A percentile compares a stretch with the other conserved stretches of the same genome.
phyloP scores from a whole-genome alignment of 371 early-diverging fungal genomes.

The Apophysomyces elegans region DNA sequence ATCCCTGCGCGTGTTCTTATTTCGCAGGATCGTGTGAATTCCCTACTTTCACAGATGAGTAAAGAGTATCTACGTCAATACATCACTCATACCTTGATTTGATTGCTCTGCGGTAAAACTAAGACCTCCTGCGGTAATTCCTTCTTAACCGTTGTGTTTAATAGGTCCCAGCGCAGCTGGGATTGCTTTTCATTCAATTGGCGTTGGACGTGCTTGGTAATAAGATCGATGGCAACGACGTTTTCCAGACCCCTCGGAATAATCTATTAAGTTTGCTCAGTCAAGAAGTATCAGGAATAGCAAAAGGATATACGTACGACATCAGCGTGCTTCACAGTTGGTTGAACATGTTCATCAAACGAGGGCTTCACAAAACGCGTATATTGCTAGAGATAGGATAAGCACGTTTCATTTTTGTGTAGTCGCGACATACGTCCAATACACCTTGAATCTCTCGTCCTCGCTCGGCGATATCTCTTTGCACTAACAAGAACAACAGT shows the following conservation, averaged over 20 bases:
- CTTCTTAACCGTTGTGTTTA: constrained; percentile 44
- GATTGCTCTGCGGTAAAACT: constrained; percentile 66
- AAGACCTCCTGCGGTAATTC: constrained; percentile 58
- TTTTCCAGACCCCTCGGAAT: constrained; percentile 92
- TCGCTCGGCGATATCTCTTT: constrained; percentile 88
- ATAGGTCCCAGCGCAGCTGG: constrained; percentile 68
- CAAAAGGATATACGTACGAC: constrained; percentile 49
- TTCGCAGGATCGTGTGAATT: constrained; percentile 86
- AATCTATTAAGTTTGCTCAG: constrained; percentile 48
- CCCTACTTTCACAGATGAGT: constrained; percentile 40
- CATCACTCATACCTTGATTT: constrained; percentile 54
- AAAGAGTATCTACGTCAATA: neutral
- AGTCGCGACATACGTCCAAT: constrained; percentile 54
- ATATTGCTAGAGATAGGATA: constrained; percentile 67
- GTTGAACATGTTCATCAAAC: constrained; percentile 86
- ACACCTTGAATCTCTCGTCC: constrained; percentile 86
- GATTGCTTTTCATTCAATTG: constrained; percentile 79
- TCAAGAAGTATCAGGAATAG: neutral
- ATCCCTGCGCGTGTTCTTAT: constrained; percentile 70
- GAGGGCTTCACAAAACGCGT: constrained; percentile 90
- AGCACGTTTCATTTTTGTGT: neutral
- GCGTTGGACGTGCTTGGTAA: constrained; percentile 84
- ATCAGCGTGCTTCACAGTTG: constrained; percentile 90
- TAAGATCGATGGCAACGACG: constrained; percentile 87
- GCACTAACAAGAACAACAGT: constrained; percentile 49